Conservation (phyloP, 2,329 filamentous ascomycete species). For the Triangularia setosa region DNA sequence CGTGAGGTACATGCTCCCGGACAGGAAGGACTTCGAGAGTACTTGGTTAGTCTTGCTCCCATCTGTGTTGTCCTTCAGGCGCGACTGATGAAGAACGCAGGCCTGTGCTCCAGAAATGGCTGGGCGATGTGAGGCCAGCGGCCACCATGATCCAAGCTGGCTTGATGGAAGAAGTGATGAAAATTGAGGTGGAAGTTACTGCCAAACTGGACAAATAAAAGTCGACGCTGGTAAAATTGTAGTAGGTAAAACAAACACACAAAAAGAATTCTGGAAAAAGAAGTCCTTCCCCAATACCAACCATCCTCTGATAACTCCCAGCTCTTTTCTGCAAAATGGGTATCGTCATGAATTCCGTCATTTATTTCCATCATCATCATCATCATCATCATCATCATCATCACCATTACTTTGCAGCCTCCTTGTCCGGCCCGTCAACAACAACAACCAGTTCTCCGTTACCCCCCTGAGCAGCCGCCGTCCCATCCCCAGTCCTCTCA, state of each 20-base stretch:
- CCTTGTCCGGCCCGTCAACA: neutral
- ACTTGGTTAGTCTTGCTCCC: constrained; percentile 34
- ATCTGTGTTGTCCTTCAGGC: neutral
- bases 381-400: no score
- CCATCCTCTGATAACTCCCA: neutral
- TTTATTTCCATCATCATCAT: no score
- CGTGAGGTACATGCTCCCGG: constrained; percentile 49
- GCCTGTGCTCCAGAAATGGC: constrained; percentile 47
- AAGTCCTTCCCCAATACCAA: no score
- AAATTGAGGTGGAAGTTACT: constrained; percentile 36
- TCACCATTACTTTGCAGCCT: neutral
- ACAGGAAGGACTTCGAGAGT: constrained; percentile 43
- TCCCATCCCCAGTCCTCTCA: constrained; percentile 4
- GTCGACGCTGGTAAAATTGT: no score
- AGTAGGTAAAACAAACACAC: neutral
- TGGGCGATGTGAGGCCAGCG: constrained; percentile 47
- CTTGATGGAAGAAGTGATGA: constrained; percentile 48
- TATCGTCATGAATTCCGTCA: neutral
- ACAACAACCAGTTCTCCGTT: neutral
- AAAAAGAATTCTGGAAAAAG: neutral
- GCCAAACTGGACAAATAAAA: constrained; percentile 17
- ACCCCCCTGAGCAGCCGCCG: constrained; percentile 1
- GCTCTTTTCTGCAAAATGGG: neutral
- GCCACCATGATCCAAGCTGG: constrained; percentile 51
- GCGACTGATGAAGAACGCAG: neutral